Evolutionary conservation across 768 basidiomycete genomes (phyloP).

Genomic region (Naganishia vaughanmartiniae): DNA sequence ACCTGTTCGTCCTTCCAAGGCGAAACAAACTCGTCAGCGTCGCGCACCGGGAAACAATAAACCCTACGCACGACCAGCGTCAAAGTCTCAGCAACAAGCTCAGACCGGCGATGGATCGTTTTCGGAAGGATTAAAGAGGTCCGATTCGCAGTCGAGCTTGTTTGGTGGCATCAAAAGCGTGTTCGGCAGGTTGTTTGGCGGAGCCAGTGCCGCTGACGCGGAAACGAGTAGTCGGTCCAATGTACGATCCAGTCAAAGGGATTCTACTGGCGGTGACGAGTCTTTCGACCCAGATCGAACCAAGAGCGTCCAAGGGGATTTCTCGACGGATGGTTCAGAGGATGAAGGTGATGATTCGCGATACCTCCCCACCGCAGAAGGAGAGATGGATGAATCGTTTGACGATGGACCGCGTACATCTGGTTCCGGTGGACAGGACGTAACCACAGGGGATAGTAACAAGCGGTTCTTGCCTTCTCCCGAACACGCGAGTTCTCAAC

Average conservation of each 20-base stretch:
- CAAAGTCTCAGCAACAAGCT: neutral
- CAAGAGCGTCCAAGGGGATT: neutral
- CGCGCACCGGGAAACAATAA: slow-evolving; percentile 2
- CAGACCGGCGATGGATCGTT: neutral
- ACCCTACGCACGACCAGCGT: slow-evolving; percentile 1
- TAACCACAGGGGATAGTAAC: neutral
- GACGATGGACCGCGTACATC: neutral
- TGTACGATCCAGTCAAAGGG: neutral
- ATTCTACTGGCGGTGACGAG: neutral
- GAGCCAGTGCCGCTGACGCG: neutral
- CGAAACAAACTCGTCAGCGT: slow-evolving; percentile 2
- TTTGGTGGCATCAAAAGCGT: slow-evolving; percentile 13
- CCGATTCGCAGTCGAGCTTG: slow-evolving; percentile 8
- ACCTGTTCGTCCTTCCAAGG: neutral
- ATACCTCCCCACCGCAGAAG: neutral
- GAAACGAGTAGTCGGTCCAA: slow-evolving; percentile 5
- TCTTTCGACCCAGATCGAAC: slow-evolving; percentile 13
- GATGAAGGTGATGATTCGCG: slow-evolving; percentile 14
- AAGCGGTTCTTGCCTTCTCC: neutral
- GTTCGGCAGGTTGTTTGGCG: neutral
- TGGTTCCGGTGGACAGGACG: neutral
- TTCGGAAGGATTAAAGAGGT: neutral
- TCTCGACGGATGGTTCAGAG: neutral
- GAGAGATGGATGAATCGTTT: slow-evolving; percentile 7
- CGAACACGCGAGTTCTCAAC: neutral